These are phyloP conservation scores for Neonectria magnoliae DNA, from an alignment of 2,329 filamentous ascomycete genomes.

Conservation along the genomic window DNA sequence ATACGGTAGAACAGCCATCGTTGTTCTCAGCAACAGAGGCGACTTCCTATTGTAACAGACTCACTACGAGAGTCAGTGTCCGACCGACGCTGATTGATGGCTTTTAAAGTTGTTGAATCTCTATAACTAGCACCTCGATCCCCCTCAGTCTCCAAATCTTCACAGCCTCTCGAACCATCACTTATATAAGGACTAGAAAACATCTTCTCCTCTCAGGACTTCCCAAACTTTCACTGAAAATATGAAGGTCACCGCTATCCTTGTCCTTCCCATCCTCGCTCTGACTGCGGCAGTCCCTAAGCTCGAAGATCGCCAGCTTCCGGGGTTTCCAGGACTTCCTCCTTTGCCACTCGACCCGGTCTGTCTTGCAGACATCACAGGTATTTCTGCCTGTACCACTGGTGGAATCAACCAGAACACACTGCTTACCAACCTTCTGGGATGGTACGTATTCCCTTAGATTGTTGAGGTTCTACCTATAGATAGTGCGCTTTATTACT, in stretches of 20 bases:
- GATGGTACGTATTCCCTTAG: not conserved
- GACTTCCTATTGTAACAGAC: not conserved
- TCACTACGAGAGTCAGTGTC: not conserved
- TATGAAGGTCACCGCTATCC: conserved; percentile 14
- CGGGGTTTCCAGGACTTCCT: not conserved
- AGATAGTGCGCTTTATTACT: not conserved
- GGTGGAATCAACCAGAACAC: not conserved
- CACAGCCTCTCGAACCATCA: not conserved
- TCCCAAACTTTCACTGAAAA: not conserved
- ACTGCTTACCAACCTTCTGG: not conserved
- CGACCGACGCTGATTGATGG: not conserved
- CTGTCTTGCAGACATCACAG: not conserved
- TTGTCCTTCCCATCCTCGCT: not conserved
- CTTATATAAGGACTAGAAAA: not conserved
- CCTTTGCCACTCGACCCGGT: not conserved
- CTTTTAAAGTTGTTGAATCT: not conserved
- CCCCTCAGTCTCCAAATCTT: not conserved
- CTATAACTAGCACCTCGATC: not conserved
- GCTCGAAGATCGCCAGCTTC: not conserved
- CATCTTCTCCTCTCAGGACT: not conserved
- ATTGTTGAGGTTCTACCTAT: not conserved
- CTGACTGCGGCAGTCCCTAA: not conserved
- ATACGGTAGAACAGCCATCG: not conserved
- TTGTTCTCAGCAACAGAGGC: no score
- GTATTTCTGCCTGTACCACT: not conserved